Base-by-base conservation (phyloP, 2,329 filamentous ascomycete species). In the Botrytis elliptica region DNA sequence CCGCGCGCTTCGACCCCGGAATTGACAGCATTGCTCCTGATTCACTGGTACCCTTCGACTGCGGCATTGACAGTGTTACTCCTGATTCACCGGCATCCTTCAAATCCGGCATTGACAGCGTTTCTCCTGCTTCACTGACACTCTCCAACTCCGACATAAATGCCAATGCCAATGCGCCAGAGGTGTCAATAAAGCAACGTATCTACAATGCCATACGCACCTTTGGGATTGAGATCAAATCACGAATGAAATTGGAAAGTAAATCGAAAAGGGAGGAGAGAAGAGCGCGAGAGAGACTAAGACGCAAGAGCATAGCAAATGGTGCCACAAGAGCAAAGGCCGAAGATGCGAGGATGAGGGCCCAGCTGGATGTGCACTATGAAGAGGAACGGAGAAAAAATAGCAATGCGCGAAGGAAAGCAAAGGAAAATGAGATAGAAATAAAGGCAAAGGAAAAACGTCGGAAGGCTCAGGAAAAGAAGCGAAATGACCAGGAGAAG, bases 371-470 rank as follows among this genome's bases (percentile, higher is more conserved):
- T 7, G 57, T 14, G 18, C 72, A 73, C 55, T 44, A 38, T 38
- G 38, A 71, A 38, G 70, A 55, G 25, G 57, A 73, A 52, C 12
- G 38, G n/a, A 71, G 67, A 57, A 64, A 36, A 25, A 64, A 71
- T 2, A n/a, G 22, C 25, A n/a, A 38, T 22, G 59, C 72, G 38
- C 52, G 25, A 49, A 46, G 18, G 29, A 73, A 65, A 57, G 36
- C 38, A 16, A 63, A 65, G n/a, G 29, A 64, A 22, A 46, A 16
- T 10, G 36, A 64, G 12, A 65, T 16, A 2, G 46, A 71, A 29
- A n/a, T 18, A 20, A 46, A 64, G 55, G 67, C 42, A 29, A 64
- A 29, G 29, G 38, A 57, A 59, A 63, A 73, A 62, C 64, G 71
- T 18, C 52, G 25, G 9, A 46, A 46, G 22, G 59, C 9, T 22